Percentiles rank a stretch among this genome's conserved stretches.
Conservation (phyloP, 2,329 filamentous ascomycete species). For the Chaetomium sp. region DNA sequence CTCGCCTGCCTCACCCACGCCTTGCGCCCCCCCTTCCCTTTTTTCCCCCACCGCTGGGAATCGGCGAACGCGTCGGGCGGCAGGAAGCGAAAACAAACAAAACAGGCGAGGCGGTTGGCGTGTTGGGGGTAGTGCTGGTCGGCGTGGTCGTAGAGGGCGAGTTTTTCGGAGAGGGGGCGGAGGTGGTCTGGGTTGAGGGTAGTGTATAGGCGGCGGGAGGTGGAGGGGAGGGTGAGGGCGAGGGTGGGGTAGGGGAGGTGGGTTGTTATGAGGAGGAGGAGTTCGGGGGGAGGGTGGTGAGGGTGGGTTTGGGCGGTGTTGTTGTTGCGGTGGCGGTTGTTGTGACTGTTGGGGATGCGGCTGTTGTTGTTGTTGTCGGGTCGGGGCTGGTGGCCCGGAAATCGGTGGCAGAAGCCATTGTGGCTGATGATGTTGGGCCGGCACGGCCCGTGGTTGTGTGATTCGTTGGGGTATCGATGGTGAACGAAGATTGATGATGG, state of each 20-base stretch:
- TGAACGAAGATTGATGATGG: neutral
- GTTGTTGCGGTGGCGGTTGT: no score
- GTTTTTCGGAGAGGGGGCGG: neutral
- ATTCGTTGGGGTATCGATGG: neutral
- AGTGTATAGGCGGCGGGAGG: conserved; percentile 4
- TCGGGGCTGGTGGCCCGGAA: neutral
- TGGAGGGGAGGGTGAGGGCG: conserved; percentile 9
- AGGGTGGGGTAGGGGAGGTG: conserved; percentile 22
- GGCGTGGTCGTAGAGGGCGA: conserved; percentile 20
- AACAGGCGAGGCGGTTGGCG: conserved; percentile 22
- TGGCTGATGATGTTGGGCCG: neutral
- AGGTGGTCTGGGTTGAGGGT: conserved; percentile 17
- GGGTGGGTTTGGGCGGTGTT: neutral
- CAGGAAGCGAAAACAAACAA: conserved; percentile 22
- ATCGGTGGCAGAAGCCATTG: neutral
- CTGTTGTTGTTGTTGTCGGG: neutral
- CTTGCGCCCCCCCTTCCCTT: neutral
- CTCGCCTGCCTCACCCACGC: neutral
- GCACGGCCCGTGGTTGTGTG: neutral
- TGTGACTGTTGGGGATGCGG: no score
- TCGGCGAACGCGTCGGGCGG: conserved; percentile 13
- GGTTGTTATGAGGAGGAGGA: conserved; percentile 17
- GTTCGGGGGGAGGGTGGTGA: conserved; percentile 21
- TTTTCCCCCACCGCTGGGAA: neutral
- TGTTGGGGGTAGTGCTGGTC: conserved; percentile 23